These are phyloP conservation scores for Exobasidium rhododendri DNA, from an alignment of 1,284 basidiomycete species.

Conservation along the genomic window DNA sequence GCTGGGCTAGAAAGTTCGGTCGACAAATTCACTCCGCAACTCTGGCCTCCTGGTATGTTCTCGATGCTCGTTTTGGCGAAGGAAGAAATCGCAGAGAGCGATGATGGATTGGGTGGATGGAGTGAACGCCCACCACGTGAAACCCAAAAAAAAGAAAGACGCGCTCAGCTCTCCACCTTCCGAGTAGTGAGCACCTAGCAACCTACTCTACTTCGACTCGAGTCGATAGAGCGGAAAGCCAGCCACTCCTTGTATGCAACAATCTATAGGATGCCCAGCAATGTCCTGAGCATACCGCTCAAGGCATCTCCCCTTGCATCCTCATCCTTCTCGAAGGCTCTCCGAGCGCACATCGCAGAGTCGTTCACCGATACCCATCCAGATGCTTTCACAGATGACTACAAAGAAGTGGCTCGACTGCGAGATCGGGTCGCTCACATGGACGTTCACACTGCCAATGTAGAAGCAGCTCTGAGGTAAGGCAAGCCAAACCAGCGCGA, in stretches of 20 bases:
- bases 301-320: constrained; percentile 33
- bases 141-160: neutral
- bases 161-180: too few relatives aligned
- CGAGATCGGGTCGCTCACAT: constrained; percentile 61
- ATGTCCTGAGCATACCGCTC: constrained; percentile 41
- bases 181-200: too few relatives aligned
- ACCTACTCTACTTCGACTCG: too few relatives aligned
- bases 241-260: too few relatives aligned
- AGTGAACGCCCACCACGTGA: neutral
- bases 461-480: constrained; percentile 14
- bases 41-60: too few relatives aligned
- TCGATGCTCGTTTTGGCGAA: too few relatives aligned
- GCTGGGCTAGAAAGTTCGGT: neutral
- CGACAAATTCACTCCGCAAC: too few relatives aligned
- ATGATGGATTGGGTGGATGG: neutral
- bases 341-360: constrained; percentile 68
- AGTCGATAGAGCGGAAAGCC: too few relatives aligned
- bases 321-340: constrained; percentile 53
- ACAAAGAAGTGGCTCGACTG: constrained; percentile 68
- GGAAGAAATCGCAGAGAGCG: neutral
- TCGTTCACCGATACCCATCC: constrained; percentile 75
- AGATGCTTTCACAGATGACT: constrained; percentile 79
- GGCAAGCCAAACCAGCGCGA: constrained; percentile 16
- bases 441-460: constrained; percentile 58
- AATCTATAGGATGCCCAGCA: constrained; percentile 21